Conservation (phyloP, 2,329 filamentous ascomycete genomes). For the Verticillium isaacii region DNA sequence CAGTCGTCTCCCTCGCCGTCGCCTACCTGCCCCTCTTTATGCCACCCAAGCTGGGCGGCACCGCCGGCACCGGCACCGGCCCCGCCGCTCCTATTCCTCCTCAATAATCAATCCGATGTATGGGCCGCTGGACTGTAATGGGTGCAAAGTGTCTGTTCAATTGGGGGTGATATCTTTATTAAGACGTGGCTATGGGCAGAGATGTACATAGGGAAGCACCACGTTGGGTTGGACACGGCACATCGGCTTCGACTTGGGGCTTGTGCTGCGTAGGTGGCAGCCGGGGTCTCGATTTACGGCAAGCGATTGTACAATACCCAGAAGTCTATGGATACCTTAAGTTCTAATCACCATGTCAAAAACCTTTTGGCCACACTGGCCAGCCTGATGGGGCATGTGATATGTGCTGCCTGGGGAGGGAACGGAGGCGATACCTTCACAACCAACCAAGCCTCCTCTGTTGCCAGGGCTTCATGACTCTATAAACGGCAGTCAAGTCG, state of each 20-base stretch:
- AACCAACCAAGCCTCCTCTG: no score
- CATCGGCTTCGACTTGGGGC: background rate
- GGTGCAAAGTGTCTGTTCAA: background rate
- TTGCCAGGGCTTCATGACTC: no score
- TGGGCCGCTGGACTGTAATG: background rate
- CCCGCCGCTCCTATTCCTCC: slow-evolving; percentile 21
- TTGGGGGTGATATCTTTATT: no score
- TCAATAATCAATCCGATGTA: slow-evolving; percentile 8
- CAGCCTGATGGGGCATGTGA: no score
- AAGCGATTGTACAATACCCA: background rate
- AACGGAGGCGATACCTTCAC: no score
- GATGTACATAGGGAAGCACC: background rate
- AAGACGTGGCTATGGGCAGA: background rate
- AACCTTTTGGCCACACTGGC: background rate
- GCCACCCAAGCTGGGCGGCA: slow-evolving; percentile 27
- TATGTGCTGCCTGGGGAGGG: no score
- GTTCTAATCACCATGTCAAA: background rate
- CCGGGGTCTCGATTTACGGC: background rate
- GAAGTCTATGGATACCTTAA: background rate
- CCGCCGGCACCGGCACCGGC: slow-evolving; percentile 25
- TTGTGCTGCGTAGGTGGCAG: background rate
- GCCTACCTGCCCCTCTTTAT: slow-evolving; percentile 48
- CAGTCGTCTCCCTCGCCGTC: slow-evolving; percentile 56
- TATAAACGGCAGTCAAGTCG: no score
- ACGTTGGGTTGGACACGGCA: background rate